phyloP scores from a whole-genome alignment of 2,329 filamentous ascomycete genomes.

The Nemania abortiva region DNA sequence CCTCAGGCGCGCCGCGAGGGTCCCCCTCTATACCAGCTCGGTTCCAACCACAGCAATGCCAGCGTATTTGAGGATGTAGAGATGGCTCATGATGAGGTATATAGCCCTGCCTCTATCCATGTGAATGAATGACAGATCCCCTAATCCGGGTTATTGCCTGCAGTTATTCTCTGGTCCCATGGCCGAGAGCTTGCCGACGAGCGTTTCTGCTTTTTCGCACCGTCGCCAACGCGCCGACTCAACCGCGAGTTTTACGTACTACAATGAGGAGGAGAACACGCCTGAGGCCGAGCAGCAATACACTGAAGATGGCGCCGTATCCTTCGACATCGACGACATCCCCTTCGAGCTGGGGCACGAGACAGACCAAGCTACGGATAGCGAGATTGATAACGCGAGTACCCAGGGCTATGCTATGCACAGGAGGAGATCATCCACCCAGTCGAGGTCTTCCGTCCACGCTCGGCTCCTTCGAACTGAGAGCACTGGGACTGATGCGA shows the following conservation, averaged over 20 bases:
- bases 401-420: slow-evolving; percentile 63
- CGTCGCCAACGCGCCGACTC: slow-evolving; percentile 85
- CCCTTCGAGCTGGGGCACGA: slow-evolving; percentile 50
- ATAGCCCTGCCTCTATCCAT: slow-evolving; percentile 15
- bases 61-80: slow-evolving; percentile 96
- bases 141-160: slow-evolving; percentile 36
- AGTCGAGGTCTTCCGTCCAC: slow-evolving; percentile 68
- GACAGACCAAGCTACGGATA: slow-evolving; percentile 54
- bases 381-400: slow-evolving; percentile 57
- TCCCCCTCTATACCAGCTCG: slow-evolving; percentile 69
- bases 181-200: slow-evolving; percentile 95
- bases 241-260: slow-evolving; percentile 89
- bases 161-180: slow-evolving; percentile 90
- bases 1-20: slow-evolving; percentile 39
- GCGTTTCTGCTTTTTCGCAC: slow-evolving; percentile 90
- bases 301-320: slow-evolving; percentile 53
- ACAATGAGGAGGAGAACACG: slow-evolving; percentile 73
- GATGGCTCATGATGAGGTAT: slow-evolving; percentile 95
- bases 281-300: slow-evolving; percentile 55
- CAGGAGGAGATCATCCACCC: slow-evolving; percentile 73
- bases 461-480: slow-evolving; percentile 77
- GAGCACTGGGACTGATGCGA: slow-evolving; percentile 76
- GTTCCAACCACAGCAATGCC: slow-evolving; percentile 77
- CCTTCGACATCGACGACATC: slow-evolving; percentile 51
- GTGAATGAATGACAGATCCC: slow-evolving; percentile 32